These are phyloP conservation scores for Melanomma pulvis-pyrius DNA, from an alignment of 495 filamentous ascomycete species.

Conservation along the genomic window DNA sequence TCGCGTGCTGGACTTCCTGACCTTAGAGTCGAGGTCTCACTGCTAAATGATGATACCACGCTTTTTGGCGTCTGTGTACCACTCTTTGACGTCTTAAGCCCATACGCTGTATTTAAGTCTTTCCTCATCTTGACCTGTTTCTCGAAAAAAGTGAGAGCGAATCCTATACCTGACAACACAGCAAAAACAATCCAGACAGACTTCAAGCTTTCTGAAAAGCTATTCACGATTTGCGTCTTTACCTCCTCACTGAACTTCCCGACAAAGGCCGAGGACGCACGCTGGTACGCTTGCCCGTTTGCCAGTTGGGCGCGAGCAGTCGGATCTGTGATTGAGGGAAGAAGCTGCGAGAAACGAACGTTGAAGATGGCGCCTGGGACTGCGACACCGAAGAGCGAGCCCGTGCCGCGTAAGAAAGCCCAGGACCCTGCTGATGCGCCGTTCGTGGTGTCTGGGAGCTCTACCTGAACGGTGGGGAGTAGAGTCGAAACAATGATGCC, in stretches of 20 bases:
- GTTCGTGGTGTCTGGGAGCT: slow-evolving; percentile 47
- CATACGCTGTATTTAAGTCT: slow-evolving; percentile 18
- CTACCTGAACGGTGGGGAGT: slow-evolving; percentile 56
- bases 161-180: neutral
- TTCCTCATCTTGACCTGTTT: slow-evolving; percentile 28
- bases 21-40: neutral
- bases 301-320: neutral
- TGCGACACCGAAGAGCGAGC: slow-evolving; percentile 64
- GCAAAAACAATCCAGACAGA: slow-evolving; percentile 24
- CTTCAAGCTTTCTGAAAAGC: slow-evolving; percentile 22
- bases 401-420: slow-evolving; percentile 60
- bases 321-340: neutral
- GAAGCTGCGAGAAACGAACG: slow-evolving; percentile 2
- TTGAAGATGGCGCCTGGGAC: slow-evolving; percentile 59
- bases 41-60: neutral
- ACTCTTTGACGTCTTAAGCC: slow-evolving; percentile 14
- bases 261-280: slow-evolving; percentile 17
- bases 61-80: neutral
- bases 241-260: slow-evolving; percentile 6
- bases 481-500: slow-evolving; percentile 53
- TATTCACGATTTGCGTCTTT: slow-evolving; percentile 2
- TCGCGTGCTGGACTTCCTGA: neutral
- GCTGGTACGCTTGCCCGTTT: neutral
- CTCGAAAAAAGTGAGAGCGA: slow-evolving; percentile 15
- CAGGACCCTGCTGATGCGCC: slow-evolving; percentile 57